These are phyloP conservation scores for Termitomyces eurrhizus DNA, from an alignment of 768 basidiomycete species.

Conservation along the genomic window DNA sequence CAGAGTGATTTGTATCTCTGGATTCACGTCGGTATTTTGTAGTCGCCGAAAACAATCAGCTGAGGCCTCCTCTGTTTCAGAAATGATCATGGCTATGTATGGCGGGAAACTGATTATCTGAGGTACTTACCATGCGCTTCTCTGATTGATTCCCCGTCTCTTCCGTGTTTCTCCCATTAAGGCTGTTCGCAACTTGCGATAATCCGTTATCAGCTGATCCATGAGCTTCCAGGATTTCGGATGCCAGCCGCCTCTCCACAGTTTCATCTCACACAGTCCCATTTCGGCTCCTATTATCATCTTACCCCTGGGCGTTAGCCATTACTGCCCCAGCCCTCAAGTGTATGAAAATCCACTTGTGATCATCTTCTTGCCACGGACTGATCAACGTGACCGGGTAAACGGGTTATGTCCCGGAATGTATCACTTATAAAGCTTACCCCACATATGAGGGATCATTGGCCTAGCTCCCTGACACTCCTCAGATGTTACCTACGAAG, in stretches of 20 bases:
- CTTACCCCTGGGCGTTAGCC: constrained; percentile 9
- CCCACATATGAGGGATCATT: not conserved
- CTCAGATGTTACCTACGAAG: constrained; percentile 16
- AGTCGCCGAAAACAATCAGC: constrained; percentile 12
- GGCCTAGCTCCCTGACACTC: constrained; percentile 12
- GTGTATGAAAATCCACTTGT: constrained; percentile 7
- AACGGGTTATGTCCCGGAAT: constrained; percentile 3
- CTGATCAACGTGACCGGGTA: not conserved
- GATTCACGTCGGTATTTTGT: not conserved
- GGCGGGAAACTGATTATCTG: not conserved
- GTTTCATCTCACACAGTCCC: not conserved
- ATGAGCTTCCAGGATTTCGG: not conserved
- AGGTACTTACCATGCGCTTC: not conserved
- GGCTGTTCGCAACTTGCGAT: constrained; percentile 6
- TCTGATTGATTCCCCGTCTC: constrained; percentile 13
- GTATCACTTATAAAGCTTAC: constrained; percentile 7
- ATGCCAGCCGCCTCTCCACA: not conserved
- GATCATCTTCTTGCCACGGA: constrained; percentile 14
- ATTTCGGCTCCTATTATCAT: not conserved
- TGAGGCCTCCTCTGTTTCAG: constrained; percentile 13
- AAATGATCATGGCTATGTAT: constrained; percentile 1
- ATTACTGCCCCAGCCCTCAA: constrained; percentile 3
- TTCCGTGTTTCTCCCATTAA: not conserved
- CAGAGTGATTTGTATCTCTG: not conserved
- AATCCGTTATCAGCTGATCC: not conserved